phyloP scores from a whole-genome alignment of 1,139 yeast species.

The Candida sp. region DNA sequence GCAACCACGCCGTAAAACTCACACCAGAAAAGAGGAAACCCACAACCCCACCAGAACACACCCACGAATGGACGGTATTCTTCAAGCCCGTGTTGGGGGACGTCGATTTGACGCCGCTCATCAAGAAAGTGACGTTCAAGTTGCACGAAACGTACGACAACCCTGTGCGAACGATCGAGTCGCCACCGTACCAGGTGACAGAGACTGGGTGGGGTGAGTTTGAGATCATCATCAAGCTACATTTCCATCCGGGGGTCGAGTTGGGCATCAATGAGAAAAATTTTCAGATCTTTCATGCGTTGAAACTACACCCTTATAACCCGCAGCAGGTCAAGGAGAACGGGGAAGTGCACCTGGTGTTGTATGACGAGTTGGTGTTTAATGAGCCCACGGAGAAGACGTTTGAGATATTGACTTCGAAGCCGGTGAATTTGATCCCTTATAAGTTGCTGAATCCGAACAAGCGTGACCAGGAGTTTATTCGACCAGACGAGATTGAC shows the following conservation, averaged over 20 bases:
- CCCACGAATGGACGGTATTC: constrained; percentile 96
- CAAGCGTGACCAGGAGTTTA: constrained; percentile 46
- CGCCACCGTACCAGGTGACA: constrained; percentile 93
- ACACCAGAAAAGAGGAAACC: constrained; percentile 64
- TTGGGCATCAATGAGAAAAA: constrained; percentile 77
- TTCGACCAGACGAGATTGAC: constrained; percentile 64
- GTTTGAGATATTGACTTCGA: constrained; percentile 75
- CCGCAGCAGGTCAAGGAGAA: constrained; percentile 45
- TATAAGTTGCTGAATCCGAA: constrained; percentile 51
- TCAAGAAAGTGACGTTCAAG: constrained; percentile 92
- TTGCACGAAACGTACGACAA: constrained; percentile 93
- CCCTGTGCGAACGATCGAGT: constrained; percentile 81
- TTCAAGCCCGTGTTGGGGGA: constrained; percentile 83
- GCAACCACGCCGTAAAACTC: constrained; percentile 82
- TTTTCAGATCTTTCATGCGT: constrained; percentile 83
- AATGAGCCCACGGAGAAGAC: constrained; percentile 94
- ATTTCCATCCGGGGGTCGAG: constrained; percentile 79
- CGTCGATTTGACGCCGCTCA: constrained; percentile 75
- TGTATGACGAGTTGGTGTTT: constrained; percentile 92
- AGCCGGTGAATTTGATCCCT: constrained; percentile 79
- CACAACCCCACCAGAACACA: constrained; percentile 85
- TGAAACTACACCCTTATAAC: constrained; percentile 90
- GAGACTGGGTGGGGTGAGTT: constrained; percentile 99
- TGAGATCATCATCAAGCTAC: constrained; percentile 87
- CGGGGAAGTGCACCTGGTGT: constrained; percentile 63